A percentile compares a stretch with the other conserved stretches of the same genome.
Evolutionary conservation across 1,139 yeast species (phyloP).

Genomic region (Saccharomycopsis hybrid): DNA sequence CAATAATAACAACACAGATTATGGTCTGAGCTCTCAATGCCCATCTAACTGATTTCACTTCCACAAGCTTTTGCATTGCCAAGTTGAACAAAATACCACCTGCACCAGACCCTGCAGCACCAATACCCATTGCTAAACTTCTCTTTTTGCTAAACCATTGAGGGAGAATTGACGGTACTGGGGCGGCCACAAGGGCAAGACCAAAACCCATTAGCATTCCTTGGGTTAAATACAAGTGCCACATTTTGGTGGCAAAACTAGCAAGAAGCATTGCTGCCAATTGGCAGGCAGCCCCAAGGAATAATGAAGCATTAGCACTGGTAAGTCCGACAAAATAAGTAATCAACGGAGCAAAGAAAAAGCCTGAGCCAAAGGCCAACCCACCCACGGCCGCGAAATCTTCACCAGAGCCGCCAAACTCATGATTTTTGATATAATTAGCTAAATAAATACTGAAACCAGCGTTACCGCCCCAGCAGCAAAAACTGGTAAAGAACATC

Average conservation of each 20-base stretch:
- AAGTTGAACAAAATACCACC: slow-evolving; percentile 40
- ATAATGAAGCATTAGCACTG: slow-evolving; percentile 27
- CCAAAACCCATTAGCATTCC: slow-evolving; percentile 59
- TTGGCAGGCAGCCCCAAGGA: slow-evolving; percentile 41
- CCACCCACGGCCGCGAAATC: slow-evolving; percentile 67
- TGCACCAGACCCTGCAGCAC: slow-evolving; percentile 48
- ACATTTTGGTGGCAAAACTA: slow-evolving; percentile 47
- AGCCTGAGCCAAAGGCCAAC: slow-evolving; percentile 50
- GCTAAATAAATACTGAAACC: slow-evolving; percentile 57
- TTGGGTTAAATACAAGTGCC: slow-evolving; percentile 59
- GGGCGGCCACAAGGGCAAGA: slow-evolving; percentile 48
- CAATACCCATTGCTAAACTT: slow-evolving; percentile 45
- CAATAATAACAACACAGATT: slow-evolving; percentile 31
- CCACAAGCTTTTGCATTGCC: slow-evolving; percentile 31
- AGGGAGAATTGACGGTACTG: slow-evolving; percentile 44
- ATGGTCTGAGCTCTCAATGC: slow-evolving; percentile 54
- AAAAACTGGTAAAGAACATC: slow-evolving; percentile 42
- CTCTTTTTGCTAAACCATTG: slow-evolving; percentile 50
- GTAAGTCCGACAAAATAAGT: slow-evolving; percentile 27
- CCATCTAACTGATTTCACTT: slow-evolving; percentile 52
- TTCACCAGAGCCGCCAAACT: slow-evolving; percentile 46
- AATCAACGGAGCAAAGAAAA: slow-evolving; percentile 47
- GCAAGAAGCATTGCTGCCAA: slow-evolving; percentile 52
- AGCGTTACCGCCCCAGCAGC: slow-evolving; percentile 67
- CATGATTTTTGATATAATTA: slow-evolving; percentile 39